These are phyloP conservation scores for Globisporangium spiculum DNA, from an alignment of 352 stramenopile genomes.

Conservation along the genomic window DNA sequence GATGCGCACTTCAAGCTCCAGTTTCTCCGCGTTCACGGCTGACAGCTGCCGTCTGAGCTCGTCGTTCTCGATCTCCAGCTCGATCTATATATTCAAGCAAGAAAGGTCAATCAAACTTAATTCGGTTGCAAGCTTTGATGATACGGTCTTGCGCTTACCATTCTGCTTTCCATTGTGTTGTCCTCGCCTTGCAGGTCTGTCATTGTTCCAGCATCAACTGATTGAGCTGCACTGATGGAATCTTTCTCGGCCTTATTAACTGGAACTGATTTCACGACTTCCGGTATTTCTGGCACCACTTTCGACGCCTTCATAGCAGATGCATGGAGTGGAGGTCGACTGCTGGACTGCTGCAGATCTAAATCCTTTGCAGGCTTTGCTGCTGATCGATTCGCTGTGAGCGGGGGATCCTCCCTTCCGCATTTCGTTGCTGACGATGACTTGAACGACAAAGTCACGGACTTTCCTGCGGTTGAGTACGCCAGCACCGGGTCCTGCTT, in stretches of 20 bases:
- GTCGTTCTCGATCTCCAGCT: slow-evolving; percentile 55
- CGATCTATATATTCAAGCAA: slow-evolving; percentile 21
- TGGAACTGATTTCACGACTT: background rate
- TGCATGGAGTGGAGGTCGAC: background rate
- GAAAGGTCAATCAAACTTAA: slow-evolving; percentile 1
- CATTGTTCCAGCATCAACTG: background rate
- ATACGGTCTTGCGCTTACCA: slow-evolving; percentile 24
- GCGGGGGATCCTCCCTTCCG: background rate
- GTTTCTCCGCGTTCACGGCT: slow-evolving; percentile 48
- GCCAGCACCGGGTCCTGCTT: slow-evolving; percentile 9
- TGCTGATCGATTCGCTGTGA: background rate
- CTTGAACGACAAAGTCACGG: background rate
- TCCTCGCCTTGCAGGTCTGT: background rate
- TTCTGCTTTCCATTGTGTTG: slow-evolving; percentile 10
- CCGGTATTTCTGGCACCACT: background rate
- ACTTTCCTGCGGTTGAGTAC: slow-evolving; percentile 10
- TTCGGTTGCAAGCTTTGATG: background rate
- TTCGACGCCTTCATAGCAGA: background rate
- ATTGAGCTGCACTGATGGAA: background rate
- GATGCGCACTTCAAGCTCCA: slow-evolving; percentile 61
- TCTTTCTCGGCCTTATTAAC: background rate
- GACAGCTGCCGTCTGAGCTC: slow-evolving; percentile 51
- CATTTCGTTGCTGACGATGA: slow-evolving; percentile 2
- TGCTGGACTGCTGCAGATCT: background rate
- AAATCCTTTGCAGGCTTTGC: background rate